These are phyloP conservation scores for Kondoa malvinella DNA, from an alignment of 768 basidiomycete species.

Conservation along the genomic window DNA sequence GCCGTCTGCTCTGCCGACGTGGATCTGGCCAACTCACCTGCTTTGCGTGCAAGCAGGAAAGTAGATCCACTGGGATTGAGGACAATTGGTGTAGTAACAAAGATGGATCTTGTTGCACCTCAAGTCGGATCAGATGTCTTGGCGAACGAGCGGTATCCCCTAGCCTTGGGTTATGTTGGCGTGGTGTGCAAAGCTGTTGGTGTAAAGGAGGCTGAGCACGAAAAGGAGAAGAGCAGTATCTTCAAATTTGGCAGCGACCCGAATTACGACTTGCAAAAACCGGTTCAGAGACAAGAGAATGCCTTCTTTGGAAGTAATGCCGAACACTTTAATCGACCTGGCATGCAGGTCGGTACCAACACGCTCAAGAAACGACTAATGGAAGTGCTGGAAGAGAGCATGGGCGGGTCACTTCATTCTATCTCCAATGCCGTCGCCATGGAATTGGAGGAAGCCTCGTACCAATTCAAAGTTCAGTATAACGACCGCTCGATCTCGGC, in stretches of 20 bases:
- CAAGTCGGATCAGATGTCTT: constrained; percentile 67
- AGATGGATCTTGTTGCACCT: constrained; percentile 91
- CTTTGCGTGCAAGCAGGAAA: constrained; percentile 74
- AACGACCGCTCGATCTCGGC: constrained; percentile 88
- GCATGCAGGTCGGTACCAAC: constrained; percentile 73
- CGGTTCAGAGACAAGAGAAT: constrained; percentile 39
- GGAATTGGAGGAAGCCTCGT: constrained; percentile 88
- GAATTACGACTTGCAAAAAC: constrained; percentile 33
- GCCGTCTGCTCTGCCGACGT: constrained; percentile 97
- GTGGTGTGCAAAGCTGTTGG: constrained; percentile 62
- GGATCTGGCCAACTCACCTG: constrained; percentile 93
- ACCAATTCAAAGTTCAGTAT: constrained; percentile 98
- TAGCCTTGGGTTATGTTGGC: constrained; percentile 91
- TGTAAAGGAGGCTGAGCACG: constrained; percentile 6
- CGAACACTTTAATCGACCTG: constrained; percentile 22
- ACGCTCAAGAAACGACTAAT: constrained; percentile 77
- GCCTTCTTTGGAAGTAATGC: constrained; percentile 36
- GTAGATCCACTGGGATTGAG: constrained; percentile 88
- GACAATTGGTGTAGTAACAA: constrained; percentile 93
- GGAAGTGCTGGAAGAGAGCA: constrained; percentile 93
- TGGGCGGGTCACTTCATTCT: constrained; percentile 86
- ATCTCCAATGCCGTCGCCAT: constrained; percentile 95
- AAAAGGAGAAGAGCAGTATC: constrained; percentile 8
- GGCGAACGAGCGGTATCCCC: constrained; percentile 79
- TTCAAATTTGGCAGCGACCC: constrained; percentile 24